Percentiles rank a stretch among this genome's conserved stretches.
phyloP scores from a whole-genome alignment of 192 early-diverging fungal species.

The Backusella psychrophila region DNA sequence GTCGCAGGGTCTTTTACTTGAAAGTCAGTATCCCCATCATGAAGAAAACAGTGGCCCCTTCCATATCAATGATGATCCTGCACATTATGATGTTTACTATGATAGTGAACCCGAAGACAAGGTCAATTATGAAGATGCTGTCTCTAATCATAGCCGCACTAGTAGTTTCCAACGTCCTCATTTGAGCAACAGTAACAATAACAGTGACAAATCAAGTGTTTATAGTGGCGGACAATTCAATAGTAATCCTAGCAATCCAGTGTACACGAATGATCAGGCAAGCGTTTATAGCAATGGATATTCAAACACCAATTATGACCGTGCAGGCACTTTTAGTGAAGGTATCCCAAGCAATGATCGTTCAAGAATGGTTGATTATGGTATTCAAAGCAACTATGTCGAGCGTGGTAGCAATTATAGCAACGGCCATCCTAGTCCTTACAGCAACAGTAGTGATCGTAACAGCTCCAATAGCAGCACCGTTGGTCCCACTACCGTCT shows the following conservation, averaged over 20 bases:
- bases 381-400: neutral
- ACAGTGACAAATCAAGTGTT: neutral
- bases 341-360: neutral
- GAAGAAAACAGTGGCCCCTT: too few relatives aligned
- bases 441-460: neutral
- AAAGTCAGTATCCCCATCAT: neutral
- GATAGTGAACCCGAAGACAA: neutral
- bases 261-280: neutral
- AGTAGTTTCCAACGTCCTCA: neutral
- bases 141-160: neutral
- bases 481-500: neutral
- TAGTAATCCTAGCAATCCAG: neutral
- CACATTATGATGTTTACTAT: neutral
- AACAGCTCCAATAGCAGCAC: neutral
- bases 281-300: neutral
- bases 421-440: neutral
- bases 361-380: neutral
- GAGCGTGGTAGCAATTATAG: neutral
- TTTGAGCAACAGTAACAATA: neutral
- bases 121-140: neutral
- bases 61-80: neutral
- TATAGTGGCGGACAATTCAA: neutral
- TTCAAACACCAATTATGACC: neutral
- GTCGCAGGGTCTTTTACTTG: neutral
- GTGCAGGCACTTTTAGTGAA: neutral